These are phyloP conservation scores for Gamsiella multidivaricata DNA, from an alignment of 192 early-diverging fungal genomes.

Conservation along the genomic window DNA sequence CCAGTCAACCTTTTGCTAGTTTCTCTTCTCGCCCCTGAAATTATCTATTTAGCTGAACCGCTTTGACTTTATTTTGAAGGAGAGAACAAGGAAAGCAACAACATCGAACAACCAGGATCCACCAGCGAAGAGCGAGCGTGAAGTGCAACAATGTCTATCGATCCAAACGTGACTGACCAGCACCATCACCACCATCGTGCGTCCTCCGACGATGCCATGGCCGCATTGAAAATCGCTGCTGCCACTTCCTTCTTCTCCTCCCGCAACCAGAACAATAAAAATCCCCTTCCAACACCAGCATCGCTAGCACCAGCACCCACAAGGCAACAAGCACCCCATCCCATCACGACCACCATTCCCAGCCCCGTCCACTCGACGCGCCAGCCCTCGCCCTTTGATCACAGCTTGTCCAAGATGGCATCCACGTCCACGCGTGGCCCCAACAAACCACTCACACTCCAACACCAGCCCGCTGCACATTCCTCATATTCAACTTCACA, in stretches of 20 bases:
- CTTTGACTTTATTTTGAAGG: too few relatives aligned
- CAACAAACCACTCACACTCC: slow-evolving; percentile 16
- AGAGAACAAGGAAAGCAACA: too few relatives aligned
- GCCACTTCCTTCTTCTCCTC: slow-evolving; percentile 7
- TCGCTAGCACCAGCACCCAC: slow-evolving; percentile 7
- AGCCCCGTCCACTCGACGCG: slow-evolving; percentile 13
- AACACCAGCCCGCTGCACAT: too few relatives aligned
- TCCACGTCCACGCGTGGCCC: background rate
- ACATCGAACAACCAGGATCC: too few relatives aligned
- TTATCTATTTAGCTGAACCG: too few relatives aligned
- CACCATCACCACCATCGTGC: background rate
- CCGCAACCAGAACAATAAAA: background rate
- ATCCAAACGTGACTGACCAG: background rate
- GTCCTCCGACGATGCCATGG: background rate
- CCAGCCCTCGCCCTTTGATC: background rate
- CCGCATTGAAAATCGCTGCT: slow-evolving; percentile 6
- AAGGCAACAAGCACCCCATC: slow-evolving; percentile 1
- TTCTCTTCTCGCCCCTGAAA: too few relatives aligned
- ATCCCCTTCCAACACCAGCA: background rate
- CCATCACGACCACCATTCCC: slow-evolving; percentile 23
- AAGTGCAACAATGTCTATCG: too few relatives aligned
- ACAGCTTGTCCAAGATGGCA: background rate
- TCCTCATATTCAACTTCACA: too few relatives aligned
- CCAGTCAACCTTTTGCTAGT: too few relatives aligned
- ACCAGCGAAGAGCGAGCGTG: too few relatives aligned